Base-by-base conservation (phyloP, 768 basidiomycete species). In the Multifurca ochricompacta region DNA sequence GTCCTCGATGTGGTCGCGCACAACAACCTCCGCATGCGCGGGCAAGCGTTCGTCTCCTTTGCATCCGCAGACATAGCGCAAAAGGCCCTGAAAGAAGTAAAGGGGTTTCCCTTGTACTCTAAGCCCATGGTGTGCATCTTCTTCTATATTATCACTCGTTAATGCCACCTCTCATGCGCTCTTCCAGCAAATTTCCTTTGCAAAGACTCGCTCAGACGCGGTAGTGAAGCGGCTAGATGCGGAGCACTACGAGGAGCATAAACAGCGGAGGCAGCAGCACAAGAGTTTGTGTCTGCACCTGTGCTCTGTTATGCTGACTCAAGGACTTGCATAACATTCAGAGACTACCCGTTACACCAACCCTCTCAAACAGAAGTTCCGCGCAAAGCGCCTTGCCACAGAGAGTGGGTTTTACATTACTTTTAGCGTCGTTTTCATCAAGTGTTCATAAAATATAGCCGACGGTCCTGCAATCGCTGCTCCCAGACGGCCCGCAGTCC, bases 41-140 rank as follows among this genome's bases (percentile, higher is more conserved):
- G 96, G 14, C 96, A 99, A 71, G 96, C 96, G 3, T 99, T 99
- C 66, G 91, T 99, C 34, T 91, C 90, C 34, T 96, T 99, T 68
- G 77, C 77, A 53, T 82, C 82, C 31, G 74, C 82, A 48, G 91
- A 97, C 54, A 79, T 80, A 53, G 96, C 96, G 32, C 76, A 78
- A 64, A 87, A 85, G 69, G 95, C 95, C 6, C 76, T 89, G 79
- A 91, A 81, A 74, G 96, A 99, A 68, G 92, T 97, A 36, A 78
- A 83, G 56, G 82, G 91, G 34, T 98, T 99, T 68, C 96, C 96
- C 14, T 68, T 99, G 44, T 98, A 98, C 64, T 90, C 90, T 4
- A 95, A 95, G 68, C 91, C 96, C 1, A 94, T 99, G 90, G 94
- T 94, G 61, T 31, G 77, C 66, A 11, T 31, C 28, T 31, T 13